A percentile compares a stretch with the other conserved stretches of the same genome.
phyloP scores from a whole-genome alignment of 352 stramenopile species.

The Aphanomyces euteiches region DNA sequence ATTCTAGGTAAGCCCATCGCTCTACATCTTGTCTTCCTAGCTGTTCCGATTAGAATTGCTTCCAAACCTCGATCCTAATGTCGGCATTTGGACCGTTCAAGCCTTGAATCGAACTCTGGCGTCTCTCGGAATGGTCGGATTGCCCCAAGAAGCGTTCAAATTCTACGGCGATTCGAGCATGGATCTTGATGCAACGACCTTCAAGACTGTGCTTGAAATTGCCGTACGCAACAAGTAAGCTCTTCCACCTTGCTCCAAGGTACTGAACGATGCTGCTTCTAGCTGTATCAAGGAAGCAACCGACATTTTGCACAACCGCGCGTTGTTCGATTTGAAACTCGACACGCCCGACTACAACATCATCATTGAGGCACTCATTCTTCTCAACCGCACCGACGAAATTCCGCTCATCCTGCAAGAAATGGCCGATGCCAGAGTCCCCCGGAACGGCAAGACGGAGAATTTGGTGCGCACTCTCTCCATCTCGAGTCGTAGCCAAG shows the following conservation, averaged over 20 bases:
- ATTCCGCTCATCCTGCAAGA: constrained; percentile 56
- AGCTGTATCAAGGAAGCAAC: constrained; percentile 63
- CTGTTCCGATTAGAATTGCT: constrained; percentile 39
- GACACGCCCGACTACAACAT: constrained; percentile 68
- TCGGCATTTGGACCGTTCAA: constrained; percentile 62
- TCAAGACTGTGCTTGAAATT: constrained; percentile 66
- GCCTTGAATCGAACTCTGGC: constrained; percentile 69
- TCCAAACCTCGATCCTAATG: constrained; percentile 52
- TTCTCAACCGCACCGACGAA: constrained; percentile 60
- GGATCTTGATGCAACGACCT: constrained; percentile 64
- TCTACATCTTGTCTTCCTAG: background rate
- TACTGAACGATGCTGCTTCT: constrained; percentile 40
- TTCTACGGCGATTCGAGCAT: constrained; percentile 81
- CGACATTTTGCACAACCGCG: constrained; percentile 72
- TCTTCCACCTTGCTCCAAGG: background rate
- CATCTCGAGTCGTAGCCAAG: too few relatives aligned
- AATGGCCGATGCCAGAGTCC: constrained; percentile 53
- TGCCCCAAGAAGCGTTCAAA: constrained; percentile 61
- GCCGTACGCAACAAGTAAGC: constrained; percentile 10
- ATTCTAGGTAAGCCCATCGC: constrained; percentile 32
- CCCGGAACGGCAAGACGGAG: constrained; percentile 56
- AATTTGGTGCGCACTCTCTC: constrained; percentile 34
- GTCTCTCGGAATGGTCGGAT: constrained; percentile 54
- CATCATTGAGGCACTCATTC: constrained; percentile 67
- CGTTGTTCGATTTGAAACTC: constrained; percentile 66